Evolutionary conservation across 108 stramenopile genomes (phyloP), one percentile per base, ranked within the genome.

Genomic region (Nitzschia palea): DNA sequence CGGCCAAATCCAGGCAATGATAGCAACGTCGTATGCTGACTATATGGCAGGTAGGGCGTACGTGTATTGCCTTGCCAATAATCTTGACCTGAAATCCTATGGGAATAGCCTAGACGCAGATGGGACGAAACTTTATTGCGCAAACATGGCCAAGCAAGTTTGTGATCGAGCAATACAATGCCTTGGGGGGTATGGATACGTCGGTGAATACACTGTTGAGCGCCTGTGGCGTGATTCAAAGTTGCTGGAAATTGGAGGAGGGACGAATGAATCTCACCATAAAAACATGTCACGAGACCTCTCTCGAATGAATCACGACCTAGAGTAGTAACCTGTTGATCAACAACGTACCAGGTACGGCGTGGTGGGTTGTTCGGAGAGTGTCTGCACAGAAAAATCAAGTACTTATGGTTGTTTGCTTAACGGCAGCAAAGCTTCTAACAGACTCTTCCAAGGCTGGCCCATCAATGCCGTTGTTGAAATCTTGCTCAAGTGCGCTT

Each of bases 191-290:
- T 90, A 97, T 59, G 99, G 99, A 3, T 99, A 99, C 80, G 87
- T 93, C n/a, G 99, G 96, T 6, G 98, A 99, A 68, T 99, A 98
- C 68, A 81, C 62, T 52, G 97, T 98, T 5, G 99, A 99, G 86
- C 71, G 96, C 47, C 77, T 99, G 15, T 99, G 97, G 97, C 79
- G 99, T 20, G 99, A 99, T 84, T 85, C 97, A 28, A 99, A 99
- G 67, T 80, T 99, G 4, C 67, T 99, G 34, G 99, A 99, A 74
- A 99, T 99, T 56, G 99, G 99, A n/a, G 99, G 99, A 35, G 99
- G 99, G 3, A 99, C 98, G 33, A 95, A 95, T 51, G 98, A 99
- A 82, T 89, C 90, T 5, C 99, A 99, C 68, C 98, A 99, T 73
- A 99, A 99, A 78, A 99, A 99, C 73, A 99, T 99, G 96, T 40